A percentile compares a stretch with the other conserved stretches of the same genome.
Conservation (phyloP, 192 early-diverging fungal genomes). For the Thamnidium elegans region DNA sequence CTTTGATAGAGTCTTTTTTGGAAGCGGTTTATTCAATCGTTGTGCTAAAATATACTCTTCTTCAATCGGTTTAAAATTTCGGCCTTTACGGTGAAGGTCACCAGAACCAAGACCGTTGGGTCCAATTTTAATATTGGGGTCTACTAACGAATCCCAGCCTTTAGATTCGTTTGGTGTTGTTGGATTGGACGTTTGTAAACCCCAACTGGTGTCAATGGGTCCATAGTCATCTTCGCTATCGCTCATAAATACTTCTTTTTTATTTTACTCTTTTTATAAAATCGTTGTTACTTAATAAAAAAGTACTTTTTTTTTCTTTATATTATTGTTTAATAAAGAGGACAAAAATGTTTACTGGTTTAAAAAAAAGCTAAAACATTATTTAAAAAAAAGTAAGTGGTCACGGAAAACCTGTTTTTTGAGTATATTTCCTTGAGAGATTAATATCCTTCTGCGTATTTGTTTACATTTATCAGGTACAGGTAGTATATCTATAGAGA, state of each 20-base stretch:
- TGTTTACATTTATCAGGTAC: too few relatives aligned
- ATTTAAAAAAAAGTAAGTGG: too few relatives aligned
- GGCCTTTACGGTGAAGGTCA: slow-evolving; percentile 32
- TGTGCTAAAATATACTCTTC: slow-evolving; percentile 31
- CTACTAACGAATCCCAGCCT: slow-evolving; percentile 24
- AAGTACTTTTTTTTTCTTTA: too few relatives aligned
- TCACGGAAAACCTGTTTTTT: too few relatives aligned
- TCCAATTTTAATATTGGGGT: slow-evolving; percentile 26
- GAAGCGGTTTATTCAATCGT: slow-evolving; percentile 11
- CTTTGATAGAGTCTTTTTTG: background rate
- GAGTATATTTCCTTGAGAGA: too few relatives aligned
- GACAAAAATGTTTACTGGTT: too few relatives aligned
- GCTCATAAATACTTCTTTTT: background rate
- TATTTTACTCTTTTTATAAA: too few relatives aligned
- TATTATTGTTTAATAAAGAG: too few relatives aligned
- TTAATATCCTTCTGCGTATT: too few relatives aligned
- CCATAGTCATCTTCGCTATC: slow-evolving; percentile 15
- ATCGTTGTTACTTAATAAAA: too few relatives aligned
- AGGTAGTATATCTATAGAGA: too few relatives aligned
- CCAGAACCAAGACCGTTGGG: slow-evolving; percentile 28
- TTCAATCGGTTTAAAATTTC: slow-evolving; percentile 35
- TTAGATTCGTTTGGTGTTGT: background rate
- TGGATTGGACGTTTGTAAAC: background rate
- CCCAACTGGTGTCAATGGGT: slow-evolving; percentile 7
- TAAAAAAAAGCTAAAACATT: too few relatives aligned